Percentiles rank a stretch among this genome's conserved stretches.
Conservation (phyloP, 179 eudicot species). For the Silene coronaria region DNA sequence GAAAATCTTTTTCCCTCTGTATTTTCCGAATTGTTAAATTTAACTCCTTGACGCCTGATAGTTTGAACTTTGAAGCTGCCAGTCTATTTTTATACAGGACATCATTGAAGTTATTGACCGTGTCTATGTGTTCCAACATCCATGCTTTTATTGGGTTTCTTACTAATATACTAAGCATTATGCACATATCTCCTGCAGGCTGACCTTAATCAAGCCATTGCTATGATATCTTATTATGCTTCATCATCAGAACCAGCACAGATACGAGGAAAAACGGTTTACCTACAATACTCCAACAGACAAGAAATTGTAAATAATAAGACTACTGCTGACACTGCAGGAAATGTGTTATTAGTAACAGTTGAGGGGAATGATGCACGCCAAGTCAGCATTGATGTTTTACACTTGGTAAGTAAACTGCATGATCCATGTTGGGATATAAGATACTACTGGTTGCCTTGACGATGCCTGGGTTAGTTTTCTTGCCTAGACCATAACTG, state of each 20-base stretch:
- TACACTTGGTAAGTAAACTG: conserved; percentile 80
- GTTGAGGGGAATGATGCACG: conserved; percentile 98
- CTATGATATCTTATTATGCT: conserved; percentile 96
- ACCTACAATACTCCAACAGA: conserved; percentile 95
- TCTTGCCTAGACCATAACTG: conserved; percentile 47
- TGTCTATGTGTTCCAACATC: neutral
- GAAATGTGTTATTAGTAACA: conserved; percentile 90
- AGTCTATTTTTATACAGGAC: neutral
- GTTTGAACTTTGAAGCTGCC: no score
- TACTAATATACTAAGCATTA: conserved; percentile 5
- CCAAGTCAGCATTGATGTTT: conserved; percentile 93
- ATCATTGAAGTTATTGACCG: neutral
- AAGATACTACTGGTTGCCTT: conserved; percentile 34
- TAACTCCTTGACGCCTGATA: no score
- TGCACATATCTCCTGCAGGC: conserved; percentile 39
- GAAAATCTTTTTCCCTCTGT: no score
- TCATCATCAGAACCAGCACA: conserved; percentile 99
- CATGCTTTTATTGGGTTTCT: conserved; percentile 10
- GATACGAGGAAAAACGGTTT: conserved; percentile 97
- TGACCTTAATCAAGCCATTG: conserved; percentile 94
- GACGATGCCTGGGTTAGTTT: conserved; percentile 35
- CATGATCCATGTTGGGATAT: conserved; percentile 27
- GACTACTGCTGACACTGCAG: conserved; percentile 93
- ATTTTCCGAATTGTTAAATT: no score
- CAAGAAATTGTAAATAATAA: conserved; percentile 98